A percentile compares a stretch with the other conserved stretches of the same genome.
Conservation (phyloP, 768 basidiomycete genomes). For the Collybia sp. region DNA sequence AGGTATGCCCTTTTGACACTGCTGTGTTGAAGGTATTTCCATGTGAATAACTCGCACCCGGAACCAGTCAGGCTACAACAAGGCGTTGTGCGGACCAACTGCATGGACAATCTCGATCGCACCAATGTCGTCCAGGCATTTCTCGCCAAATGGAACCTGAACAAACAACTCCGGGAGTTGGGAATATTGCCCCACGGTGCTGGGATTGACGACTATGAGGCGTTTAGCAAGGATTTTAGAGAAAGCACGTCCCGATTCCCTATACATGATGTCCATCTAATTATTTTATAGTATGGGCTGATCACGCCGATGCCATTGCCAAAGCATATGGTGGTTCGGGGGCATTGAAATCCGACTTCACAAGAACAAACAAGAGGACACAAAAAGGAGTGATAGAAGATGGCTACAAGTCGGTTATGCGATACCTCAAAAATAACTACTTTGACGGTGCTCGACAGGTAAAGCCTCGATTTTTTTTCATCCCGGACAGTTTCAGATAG, state of each 20-base stretch:
- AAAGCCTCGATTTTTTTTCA: slow-evolving; percentile 6
- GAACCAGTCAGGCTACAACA: slow-evolving; percentile 57
- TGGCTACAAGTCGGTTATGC: slow-evolving; percentile 74
- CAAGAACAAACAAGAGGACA: slow-evolving; percentile 87
- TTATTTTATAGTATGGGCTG: slow-evolving; percentile 80
- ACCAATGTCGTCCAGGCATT: slow-evolving; percentile 97
- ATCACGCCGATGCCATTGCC: slow-evolving; percentile 90
- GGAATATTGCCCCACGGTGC: slow-evolving; percentile 71
- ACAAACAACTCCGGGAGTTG: slow-evolving; percentile 66
- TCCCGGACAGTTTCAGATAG: not conserved
- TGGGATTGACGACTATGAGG: slow-evolving; percentile 76
- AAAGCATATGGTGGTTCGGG: slow-evolving; percentile 93
- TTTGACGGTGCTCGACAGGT: slow-evolving; percentile 93
- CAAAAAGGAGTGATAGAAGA: slow-evolving; percentile 78
- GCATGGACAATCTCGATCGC: slow-evolving; percentile 95
- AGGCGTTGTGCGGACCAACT: slow-evolving; percentile 88
- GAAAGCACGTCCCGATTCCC: slow-evolving; percentile 56
- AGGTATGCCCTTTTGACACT: not conserved
- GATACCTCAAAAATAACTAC: slow-evolving; percentile 95
- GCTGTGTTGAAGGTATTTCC: slow-evolving; percentile 64
- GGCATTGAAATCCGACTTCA: slow-evolving; percentile 95
- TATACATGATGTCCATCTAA: not conserved
- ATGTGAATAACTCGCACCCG: slow-evolving; percentile 44
- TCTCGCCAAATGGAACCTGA: slow-evolving; percentile 81
- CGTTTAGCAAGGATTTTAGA: slow-evolving; percentile 78